phyloP scores from a whole-genome alignment of 1,284 basidiomycete genomes.

The Ustilago hordei region DNA sequence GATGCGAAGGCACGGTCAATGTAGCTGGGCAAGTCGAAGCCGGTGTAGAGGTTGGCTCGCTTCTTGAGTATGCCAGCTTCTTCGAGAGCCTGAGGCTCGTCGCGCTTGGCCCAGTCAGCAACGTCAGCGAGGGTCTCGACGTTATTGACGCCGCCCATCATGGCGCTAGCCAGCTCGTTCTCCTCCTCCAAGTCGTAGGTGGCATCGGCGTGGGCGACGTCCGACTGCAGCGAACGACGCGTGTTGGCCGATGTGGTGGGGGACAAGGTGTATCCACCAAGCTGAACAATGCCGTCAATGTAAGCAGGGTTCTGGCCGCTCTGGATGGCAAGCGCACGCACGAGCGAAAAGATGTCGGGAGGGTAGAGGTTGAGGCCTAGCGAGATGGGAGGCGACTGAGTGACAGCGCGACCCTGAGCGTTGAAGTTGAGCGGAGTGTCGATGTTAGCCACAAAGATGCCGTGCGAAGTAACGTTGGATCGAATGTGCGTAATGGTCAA shows the following conservation, averaged over 20 bases:
- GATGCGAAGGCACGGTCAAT: constrained; percentile 78
- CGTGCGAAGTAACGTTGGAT: constrained; percentile 77
- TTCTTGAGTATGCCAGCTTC: constrained; percentile 72
- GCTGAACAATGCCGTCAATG: constrained; percentile 77
- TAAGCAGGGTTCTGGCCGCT: constrained; percentile 76
- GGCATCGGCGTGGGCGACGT: constrained; percentile 15
- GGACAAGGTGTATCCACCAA: constrained; percentile 79
- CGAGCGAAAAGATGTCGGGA: constrained; percentile 78
- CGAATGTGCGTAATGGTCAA: constrained; percentile 76
- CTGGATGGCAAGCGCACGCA: constrained; percentile 77
- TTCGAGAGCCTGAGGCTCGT: constrained; percentile 25
- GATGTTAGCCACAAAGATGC: constrained; percentile 78
- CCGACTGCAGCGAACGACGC: constrained; percentile 34
- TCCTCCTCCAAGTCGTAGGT: constrained; percentile 53
- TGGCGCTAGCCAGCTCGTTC: constrained; percentile 54
- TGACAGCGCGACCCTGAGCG: constrained; percentile 74
- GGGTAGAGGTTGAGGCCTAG: constrained; percentile 81
- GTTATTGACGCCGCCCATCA: constrained; percentile 62
- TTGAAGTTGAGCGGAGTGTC: constrained; percentile 75
- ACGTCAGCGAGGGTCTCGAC: constrained; percentile 67
- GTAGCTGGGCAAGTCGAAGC: constrained; percentile 78
- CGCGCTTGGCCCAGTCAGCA: constrained; percentile 49
- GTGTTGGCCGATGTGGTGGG: constrained; percentile 63
- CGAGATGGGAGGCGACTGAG: constrained; percentile 75
- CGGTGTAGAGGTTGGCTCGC: constrained; percentile 71